Evolutionary conservation across 345 rosid species (phyloP).

Genomic region (Ailanthus altissimus): DNA sequence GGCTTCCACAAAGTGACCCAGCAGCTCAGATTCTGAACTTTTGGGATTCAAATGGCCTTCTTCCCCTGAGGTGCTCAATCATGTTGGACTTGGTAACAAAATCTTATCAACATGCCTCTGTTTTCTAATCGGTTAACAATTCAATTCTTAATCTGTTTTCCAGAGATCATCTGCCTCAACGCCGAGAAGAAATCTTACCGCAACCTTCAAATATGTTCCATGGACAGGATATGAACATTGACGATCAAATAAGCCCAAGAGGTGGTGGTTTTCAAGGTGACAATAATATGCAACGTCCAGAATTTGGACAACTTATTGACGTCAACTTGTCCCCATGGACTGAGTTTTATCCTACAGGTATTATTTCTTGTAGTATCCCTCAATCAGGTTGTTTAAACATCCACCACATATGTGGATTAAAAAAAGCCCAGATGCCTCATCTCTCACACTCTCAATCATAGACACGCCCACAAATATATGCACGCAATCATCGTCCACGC

Average conservation of each 20-base stretch:
- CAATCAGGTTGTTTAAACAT: not conserved
- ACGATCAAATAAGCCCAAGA: constrained; percentile 14
- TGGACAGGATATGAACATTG: constrained; percentile 23
- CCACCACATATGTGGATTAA: too few species aligned
- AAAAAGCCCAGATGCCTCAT: not conserved
- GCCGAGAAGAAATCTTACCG: not conserved
- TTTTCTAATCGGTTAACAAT: not conserved
- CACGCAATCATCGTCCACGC: not conserved
- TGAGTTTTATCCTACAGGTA: constrained; percentile 26
- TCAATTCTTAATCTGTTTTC: not conserved
- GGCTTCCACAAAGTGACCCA: constrained; percentile 36
- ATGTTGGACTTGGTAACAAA: not conserved
- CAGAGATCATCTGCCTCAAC: constrained; percentile 21
- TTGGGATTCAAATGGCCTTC: constrained; percentile 38
- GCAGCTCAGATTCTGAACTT: constrained; percentile 34
- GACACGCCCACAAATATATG: not conserved
- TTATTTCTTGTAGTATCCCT: not conserved
- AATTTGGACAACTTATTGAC: constrained; percentile 26
- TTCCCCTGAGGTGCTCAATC: constrained; percentile 31
- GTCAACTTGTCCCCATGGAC: constrained; percentile 29
- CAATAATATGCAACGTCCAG: constrained; percentile 9
- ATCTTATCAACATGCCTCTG: not conserved
- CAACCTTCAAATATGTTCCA: constrained; percentile 4
- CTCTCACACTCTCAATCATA: not conserved
- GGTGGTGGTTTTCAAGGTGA: constrained; percentile 22